These are phyloP conservation scores for Podospora anserina DNA, from an alignment of 495 filamentous ascomycete species.

Conservation along the genomic window DNA sequence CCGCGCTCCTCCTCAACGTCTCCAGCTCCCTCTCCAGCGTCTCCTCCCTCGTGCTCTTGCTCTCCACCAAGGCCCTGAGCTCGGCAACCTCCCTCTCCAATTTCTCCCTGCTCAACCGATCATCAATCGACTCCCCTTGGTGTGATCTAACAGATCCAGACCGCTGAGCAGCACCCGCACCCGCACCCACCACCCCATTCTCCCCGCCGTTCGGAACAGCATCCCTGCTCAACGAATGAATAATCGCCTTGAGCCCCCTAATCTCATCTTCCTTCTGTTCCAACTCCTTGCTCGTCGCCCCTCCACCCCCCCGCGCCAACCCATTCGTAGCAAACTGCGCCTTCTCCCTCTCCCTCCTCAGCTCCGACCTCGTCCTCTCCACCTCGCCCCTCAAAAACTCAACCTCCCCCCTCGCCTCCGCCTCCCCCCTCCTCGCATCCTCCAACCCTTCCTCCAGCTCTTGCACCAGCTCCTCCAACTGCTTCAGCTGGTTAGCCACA, in stretches of 20 bases:
- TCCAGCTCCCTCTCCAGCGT: slow-evolving; percentile 88
- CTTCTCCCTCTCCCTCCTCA: slow-evolving; percentile 86
- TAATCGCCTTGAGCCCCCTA: slow-evolving; percentile 92
- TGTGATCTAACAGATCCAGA: slow-evolving; percentile 39
- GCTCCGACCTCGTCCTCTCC: slow-evolving; percentile 84
- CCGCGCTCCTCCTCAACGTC: slow-evolving; percentile 48
- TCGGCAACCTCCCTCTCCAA: slow-evolving; percentile 78
- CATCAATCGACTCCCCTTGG: slow-evolving; percentile 54
- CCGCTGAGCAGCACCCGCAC: slow-evolving; percentile 37
- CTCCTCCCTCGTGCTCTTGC: slow-evolving; percentile 73
- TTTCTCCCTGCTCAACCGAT: slow-evolving; percentile 55
- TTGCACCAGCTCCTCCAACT: slow-evolving; percentile 91
- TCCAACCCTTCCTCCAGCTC: slow-evolving; percentile 96
- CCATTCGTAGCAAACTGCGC: slow-evolving; percentile 61
- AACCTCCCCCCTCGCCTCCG: slow-evolving; percentile 92
- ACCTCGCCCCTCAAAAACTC: slow-evolving; percentile 96
- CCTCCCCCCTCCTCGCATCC: slow-evolving; percentile 93
- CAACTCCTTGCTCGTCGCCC: slow-evolving; percentile 62
- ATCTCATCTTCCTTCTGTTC: slow-evolving; percentile 98
- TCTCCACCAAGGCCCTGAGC: slow-evolving; percentile 64
- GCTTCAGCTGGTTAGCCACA: slow-evolving; percentile 86
- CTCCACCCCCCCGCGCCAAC: slow-evolving; percentile 38
- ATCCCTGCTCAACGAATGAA: slow-evolving; percentile 86
- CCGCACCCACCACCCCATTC: slow-evolving; percentile 17
- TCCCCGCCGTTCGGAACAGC: slow-evolving; percentile 46